A percentile compares a stretch with the other conserved stretches of the same genome.
Conservation (phyloP, 192 early-diverging fungal species). For the Coemansia sp. region DNA sequence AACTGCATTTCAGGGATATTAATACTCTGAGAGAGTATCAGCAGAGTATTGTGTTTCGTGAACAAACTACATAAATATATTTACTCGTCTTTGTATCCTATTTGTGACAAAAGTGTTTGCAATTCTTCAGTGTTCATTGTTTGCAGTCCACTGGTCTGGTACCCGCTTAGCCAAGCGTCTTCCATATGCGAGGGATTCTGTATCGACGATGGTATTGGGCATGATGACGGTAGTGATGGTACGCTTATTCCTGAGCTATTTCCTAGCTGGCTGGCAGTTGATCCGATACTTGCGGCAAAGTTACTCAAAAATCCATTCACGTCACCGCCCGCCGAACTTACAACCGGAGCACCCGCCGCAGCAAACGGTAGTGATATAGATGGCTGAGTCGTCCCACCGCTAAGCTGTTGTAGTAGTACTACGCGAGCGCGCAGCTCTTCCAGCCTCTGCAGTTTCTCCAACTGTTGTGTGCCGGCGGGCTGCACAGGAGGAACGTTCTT, state of each 20-base stretch:
- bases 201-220: background rate
- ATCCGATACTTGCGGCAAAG: slow-evolving; percentile 53
- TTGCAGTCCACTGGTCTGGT: background rate
- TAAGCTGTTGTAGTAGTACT: slow-evolving; percentile 46
- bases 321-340: slow-evolving; percentile 7
- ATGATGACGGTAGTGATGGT: background rate
- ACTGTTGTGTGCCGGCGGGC: slow-evolving; percentile 22
- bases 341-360: background rate
- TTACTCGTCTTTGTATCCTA: slow-evolving; percentile 16
- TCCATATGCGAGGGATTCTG: background rate
- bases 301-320: slow-evolving; percentile 47
- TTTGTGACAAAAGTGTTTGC: slow-evolving; percentile 9
- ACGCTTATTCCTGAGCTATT: background rate
- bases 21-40: slow-evolving; percentile 46
- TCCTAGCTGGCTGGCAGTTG: slow-evolving; percentile 47
- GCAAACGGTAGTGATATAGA: background rate
- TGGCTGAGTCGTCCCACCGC: background rate
- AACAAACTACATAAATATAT: slow-evolving; percentile 8
- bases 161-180: background rate
- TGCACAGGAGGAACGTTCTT: slow-evolving; percentile 1
- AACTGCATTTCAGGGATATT: slow-evolving; percentile 42
- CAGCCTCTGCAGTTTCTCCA: slow-evolving; percentile 46
- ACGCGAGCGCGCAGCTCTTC: slow-evolving; percentile 51
- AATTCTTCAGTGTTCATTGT: slow-evolving; percentile 19
- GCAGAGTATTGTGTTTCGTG: slow-evolving; percentile 25